phyloP scores from a whole-genome alignment of 139 green algal genomes.

The Haematococcus sp. region DNA sequence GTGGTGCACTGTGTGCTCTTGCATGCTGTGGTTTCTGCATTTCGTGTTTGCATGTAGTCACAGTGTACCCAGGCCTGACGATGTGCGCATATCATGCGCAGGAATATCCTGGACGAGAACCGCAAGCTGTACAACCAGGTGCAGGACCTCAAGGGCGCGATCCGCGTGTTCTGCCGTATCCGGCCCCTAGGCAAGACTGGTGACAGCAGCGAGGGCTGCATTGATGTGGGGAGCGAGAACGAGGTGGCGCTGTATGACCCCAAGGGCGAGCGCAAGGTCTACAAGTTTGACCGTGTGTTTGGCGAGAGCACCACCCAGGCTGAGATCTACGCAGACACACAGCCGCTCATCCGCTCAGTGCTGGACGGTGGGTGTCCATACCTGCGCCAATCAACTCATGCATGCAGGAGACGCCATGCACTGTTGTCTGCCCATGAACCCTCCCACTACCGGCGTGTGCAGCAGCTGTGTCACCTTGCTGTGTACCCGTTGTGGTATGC shows the following conservation, averaged over 20 bases:
- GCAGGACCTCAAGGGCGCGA: conserved; percentile 83
- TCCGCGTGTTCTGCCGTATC: conserved; percentile 87
- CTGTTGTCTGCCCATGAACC: neutral
- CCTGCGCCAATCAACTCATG: neutral
- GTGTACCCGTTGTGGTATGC: neutral
- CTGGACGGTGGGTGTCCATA: conserved; percentile 69
- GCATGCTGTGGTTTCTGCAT: no score
- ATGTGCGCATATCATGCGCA: neutral
- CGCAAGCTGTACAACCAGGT: conserved; percentile 83
- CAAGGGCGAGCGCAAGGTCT: conserved; percentile 59
- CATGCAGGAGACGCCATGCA: neutral
- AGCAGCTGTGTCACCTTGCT: no score
- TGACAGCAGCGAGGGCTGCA: conserved; percentile 43
- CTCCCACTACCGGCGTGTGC: neutral
- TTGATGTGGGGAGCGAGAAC: conserved; percentile 25
- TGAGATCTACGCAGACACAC: conserved; percentile 83
- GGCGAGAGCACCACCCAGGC: conserved; percentile 62
- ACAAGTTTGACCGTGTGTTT: conserved; percentile 86
- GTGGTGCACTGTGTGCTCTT: neutral
- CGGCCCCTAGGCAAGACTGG: conserved; percentile 66
- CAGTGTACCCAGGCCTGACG: no score
- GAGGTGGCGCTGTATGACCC: conserved; percentile 37
- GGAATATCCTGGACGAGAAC: conserved; percentile 68
- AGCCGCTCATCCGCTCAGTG: conserved; percentile 83
- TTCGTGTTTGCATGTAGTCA: no score